A percentile compares a stretch with the other conserved stretches of the same genome.
Conservation (phyloP, 441 rosid genomes). For the Metrosideros polymorpha region DNA sequence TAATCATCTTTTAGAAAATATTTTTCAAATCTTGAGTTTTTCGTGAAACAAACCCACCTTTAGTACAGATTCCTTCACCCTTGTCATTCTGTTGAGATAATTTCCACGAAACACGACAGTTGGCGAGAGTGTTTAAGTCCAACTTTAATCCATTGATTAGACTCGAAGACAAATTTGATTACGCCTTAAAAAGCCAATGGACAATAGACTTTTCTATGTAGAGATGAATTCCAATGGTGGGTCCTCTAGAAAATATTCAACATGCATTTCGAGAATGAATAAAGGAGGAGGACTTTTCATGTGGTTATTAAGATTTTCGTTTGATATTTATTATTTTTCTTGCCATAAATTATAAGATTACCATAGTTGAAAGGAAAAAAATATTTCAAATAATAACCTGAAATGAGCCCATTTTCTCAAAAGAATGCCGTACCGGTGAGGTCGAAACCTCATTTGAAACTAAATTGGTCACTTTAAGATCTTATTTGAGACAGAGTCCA, state of each 20-base stretch:
- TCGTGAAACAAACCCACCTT: not conserved
- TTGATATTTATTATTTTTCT: no score
- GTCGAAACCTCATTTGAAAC: no score
- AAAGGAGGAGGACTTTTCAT: not conserved
- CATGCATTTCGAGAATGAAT: not conserved
- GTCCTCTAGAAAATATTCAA: not conserved
- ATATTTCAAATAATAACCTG: no score
- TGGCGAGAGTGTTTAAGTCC: not conserved
- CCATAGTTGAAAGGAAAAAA: no score
- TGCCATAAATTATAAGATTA: no score
- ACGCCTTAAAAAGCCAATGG: not conserved
- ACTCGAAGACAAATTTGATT: not conserved
- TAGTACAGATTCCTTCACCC: not conserved
- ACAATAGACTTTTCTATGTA: not conserved
- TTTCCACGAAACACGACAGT: not conserved
- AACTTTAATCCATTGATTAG: not conserved
- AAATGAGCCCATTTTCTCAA: no score
- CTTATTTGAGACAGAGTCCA: no score
- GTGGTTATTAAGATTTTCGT: not conserved
- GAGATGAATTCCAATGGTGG: not conserved
- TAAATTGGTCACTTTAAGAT: no score
- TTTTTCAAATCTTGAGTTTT: no score
- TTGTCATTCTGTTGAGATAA: not conserved
- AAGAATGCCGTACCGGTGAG: no score
- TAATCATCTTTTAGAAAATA: no score